Evolutionary conservation across 169 alveolate genomes (phyloP).

Genomic region (Plasmodium vivax): DNA sequence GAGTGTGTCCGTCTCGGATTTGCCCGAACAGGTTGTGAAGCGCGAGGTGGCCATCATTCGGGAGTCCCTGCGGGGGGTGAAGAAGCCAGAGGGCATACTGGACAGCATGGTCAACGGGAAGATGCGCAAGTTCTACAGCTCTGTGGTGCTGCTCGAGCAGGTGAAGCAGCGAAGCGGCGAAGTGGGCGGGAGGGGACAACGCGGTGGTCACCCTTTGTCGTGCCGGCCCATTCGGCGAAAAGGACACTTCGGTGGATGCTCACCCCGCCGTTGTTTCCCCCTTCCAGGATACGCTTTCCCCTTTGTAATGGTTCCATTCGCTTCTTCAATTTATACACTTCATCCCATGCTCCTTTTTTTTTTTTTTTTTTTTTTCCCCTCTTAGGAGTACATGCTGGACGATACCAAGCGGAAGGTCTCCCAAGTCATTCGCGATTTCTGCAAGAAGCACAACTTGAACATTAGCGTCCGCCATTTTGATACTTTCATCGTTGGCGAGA

Average conservation of each 20-base stretch:
- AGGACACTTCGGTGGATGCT: not conserved
- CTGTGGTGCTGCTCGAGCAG: constrained; percentile 59
- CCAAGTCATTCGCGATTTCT: constrained; percentile 45
- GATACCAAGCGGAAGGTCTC: constrained; percentile 71
- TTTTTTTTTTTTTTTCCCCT: not conserved
- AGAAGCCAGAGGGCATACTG: constrained; percentile 40
- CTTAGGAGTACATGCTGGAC: constrained; percentile 70
- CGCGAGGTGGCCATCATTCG: constrained; percentile 45
- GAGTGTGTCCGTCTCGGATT: constrained; percentile 18
- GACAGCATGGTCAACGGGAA: constrained; percentile 53
- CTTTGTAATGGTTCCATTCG: not conserved
- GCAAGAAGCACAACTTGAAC: constrained; percentile 18
- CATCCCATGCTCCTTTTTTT: not conserved
- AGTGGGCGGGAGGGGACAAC: not conserved
- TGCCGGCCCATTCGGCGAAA: not conserved
- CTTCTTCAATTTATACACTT: not conserved
- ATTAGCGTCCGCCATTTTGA: constrained; percentile 51
- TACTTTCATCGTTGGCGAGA: constrained; percentile 46
- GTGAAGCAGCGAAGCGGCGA: not conserved
- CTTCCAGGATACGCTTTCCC: not conserved
- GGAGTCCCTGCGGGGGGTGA: constrained; percentile 20
- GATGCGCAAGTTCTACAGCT: constrained; percentile 31
- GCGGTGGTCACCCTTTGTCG: not conserved
- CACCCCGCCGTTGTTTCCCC: not conserved
- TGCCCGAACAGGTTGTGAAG: constrained; percentile 20